Evolutionary conservation across 2,329 filamentous ascomycete species (phyloP).

Genomic region (Sarocladium oryzae): DNA sequence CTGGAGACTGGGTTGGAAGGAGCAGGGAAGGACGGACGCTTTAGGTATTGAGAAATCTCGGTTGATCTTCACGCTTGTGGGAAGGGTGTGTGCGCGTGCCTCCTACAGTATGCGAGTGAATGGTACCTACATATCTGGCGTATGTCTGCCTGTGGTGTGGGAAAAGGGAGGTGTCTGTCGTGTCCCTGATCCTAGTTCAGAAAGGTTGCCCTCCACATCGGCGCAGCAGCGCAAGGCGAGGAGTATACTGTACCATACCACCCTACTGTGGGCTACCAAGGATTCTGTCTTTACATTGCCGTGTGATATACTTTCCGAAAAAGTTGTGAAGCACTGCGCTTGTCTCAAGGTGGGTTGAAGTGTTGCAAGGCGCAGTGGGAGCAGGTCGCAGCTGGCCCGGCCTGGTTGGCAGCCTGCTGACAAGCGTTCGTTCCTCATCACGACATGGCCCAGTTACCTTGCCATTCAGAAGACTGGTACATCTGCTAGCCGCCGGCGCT

Average conservation of each 20-base stretch:
- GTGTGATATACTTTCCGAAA: neutral
- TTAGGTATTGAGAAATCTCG: constrained; percentile 6
- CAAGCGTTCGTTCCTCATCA: neutral
- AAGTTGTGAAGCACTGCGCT: neutral
- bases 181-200: constrained; percentile 1
- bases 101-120: constrained; percentile 6
- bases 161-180: neutral
- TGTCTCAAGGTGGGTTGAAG: neutral
- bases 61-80: constrained; percentile 8
- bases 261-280: neutral
- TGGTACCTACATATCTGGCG: constrained; percentile 6
- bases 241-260: neutral
- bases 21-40: neutral
- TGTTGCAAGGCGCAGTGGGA: constrained; percentile 1
- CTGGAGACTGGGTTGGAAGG: neutral
- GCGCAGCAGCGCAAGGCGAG: neutral
- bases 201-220: constrained; percentile 1
- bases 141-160: neutral
- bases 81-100: constrained; percentile 5
- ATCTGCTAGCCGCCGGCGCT: constrained; percentile 7
- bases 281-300: neutral
- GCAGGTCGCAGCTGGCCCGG: neutral
- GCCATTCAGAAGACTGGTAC: neutral
- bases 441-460: neutral
- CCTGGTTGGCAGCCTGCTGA: neutral